Evolutionary conservation across 2,329 filamentous ascomycete species (phyloP).

Genomic region (Penicillium sp.): DNA sequence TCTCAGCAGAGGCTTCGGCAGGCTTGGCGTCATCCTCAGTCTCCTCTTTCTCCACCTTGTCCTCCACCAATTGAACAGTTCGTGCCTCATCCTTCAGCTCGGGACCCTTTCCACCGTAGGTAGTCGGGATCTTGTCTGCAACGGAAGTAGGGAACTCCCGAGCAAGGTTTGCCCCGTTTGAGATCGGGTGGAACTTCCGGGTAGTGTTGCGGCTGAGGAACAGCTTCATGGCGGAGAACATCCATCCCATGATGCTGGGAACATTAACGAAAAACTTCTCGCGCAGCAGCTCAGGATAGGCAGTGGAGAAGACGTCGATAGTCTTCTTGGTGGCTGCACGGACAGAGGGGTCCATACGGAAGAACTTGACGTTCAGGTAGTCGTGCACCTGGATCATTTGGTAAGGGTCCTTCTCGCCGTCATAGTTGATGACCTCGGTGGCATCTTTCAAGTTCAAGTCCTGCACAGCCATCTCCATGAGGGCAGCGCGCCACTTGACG

Average conservation of each 20-base stretch:
- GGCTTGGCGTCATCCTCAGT: constrained; percentile 19
- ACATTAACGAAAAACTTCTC: constrained; percentile 98
- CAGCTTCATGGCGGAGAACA: constrained; percentile 74
- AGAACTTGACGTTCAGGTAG: constrained; percentile 84
- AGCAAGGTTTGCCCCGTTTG: constrained; percentile 71
- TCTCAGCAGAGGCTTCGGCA: constrained; percentile 8
- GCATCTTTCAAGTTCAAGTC: constrained; percentile 72
- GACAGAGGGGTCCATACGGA: constrained; percentile 76
- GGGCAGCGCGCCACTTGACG: constrained; percentile 82
- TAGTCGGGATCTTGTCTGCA: constrained; percentile 67
- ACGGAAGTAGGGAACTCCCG: constrained; percentile 60
- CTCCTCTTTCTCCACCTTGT: constrained; percentile 22
- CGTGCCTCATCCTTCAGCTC: constrained; percentile 49
- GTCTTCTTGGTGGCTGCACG: constrained; percentile 78
- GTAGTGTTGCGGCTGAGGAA: constrained; percentile 74
- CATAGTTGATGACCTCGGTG: constrained; percentile 67
- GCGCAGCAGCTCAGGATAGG: constrained; percentile 85
- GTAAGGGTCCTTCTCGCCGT: constrained; percentile 71
- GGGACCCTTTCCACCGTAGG: constrained; percentile 75
- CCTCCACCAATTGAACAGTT: constrained; percentile 38
- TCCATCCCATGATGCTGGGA: constrained; percentile 86
- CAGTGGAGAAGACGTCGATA: constrained; percentile 76
- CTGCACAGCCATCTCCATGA: constrained; percentile 84
- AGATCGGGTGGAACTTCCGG: constrained; percentile 78
- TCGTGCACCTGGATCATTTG: constrained; percentile 93